A percentile compares a stretch with the other conserved stretches of the same genome.
These are phyloP conservation scores for Dactylis glomerata DNA, from an alignment of 176 grass and related monocot genomes.

Conservation along the genomic window DNA sequence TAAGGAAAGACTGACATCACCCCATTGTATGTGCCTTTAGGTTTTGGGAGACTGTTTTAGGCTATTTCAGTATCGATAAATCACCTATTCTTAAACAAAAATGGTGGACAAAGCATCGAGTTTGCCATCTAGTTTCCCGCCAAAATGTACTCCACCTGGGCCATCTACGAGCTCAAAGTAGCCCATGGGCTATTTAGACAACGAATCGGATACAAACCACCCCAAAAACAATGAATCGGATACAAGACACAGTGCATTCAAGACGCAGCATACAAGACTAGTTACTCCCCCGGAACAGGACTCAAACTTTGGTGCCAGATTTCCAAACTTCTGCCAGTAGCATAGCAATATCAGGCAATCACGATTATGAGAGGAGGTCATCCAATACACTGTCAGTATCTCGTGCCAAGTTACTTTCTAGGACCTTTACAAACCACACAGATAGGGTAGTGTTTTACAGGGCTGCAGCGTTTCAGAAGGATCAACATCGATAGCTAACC, in stretches of 20 bases:
- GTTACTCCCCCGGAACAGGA: not conserved
- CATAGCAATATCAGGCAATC: not conserved
- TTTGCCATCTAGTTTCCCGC: not conserved
- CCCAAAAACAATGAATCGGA: not conserved
- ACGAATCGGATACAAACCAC: not conserved
- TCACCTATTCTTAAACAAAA: not conserved
- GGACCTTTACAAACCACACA: conserved; percentile 24
- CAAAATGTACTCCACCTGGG: not conserved
- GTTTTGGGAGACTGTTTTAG: not conserved
- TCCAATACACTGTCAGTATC: not conserved
- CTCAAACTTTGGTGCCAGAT: not conserved
- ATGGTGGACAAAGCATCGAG: no score
- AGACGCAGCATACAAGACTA: no score
- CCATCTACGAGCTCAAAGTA: not conserved
- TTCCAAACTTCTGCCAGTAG: not conserved
- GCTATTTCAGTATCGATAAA: not conserved
- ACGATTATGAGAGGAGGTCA: not conserved
- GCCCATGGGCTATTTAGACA: not conserved
- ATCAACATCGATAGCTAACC: conserved; percentile 1
- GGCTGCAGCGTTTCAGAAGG: not conserved
- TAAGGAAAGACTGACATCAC: no score
- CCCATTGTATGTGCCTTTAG: no score
- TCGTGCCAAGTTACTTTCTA: not conserved
- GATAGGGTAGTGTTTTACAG: not conserved
- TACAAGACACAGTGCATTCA: not conserved